A percentile compares a stretch with the other conserved stretches of the same genome.
Evolutionary conservation across 257 asterid genomes (phyloP).

Genomic region (Scutellaria baicalensis): DNA sequence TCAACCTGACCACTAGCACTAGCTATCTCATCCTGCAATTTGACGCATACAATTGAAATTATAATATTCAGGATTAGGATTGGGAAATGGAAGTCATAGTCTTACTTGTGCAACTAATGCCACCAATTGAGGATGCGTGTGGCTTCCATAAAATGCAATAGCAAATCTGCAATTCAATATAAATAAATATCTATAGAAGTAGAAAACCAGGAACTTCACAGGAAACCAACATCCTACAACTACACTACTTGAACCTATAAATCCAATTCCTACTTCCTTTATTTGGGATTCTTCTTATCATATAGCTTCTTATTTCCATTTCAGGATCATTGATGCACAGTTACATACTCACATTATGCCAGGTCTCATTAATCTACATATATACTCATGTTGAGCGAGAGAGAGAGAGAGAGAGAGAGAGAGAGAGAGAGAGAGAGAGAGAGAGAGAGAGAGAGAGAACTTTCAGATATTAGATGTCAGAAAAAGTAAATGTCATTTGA

Average conservation of each 20-base stretch:
- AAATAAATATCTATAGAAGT: neutral
- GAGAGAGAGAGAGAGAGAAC: too few species aligned
- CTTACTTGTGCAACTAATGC: constrained; percentile 96
- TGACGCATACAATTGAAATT: constrained; percentile 9
- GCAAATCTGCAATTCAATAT: constrained; percentile 62
- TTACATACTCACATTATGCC: neutral
- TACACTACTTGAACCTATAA: neutral
- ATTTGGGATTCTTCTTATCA: neutral
- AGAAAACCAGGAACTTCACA: neutral
- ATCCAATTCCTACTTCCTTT: neutral
- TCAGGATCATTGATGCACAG: constrained; percentile 1
- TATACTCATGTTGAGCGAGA: too few species aligned
- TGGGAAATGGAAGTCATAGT: neutral
- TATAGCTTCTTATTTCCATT: neutral
- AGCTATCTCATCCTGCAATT: constrained; percentile 71
- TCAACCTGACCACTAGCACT: constrained; percentile 82
- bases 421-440: too few species aligned
- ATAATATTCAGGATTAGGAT: constrained; percentile 5
- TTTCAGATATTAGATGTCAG: neutral
- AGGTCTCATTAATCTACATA: neutral
- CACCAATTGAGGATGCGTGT: constrained; percentile 78
- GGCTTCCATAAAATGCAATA: constrained; percentile 73
- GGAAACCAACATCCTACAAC: neutral
- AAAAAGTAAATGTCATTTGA: neutral
- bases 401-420: too few species aligned